A percentile compares a stretch with the other conserved stretches of the same genome.
Conservation (phyloP, 305 asterid species). For the Solanum chacoense region DNA sequence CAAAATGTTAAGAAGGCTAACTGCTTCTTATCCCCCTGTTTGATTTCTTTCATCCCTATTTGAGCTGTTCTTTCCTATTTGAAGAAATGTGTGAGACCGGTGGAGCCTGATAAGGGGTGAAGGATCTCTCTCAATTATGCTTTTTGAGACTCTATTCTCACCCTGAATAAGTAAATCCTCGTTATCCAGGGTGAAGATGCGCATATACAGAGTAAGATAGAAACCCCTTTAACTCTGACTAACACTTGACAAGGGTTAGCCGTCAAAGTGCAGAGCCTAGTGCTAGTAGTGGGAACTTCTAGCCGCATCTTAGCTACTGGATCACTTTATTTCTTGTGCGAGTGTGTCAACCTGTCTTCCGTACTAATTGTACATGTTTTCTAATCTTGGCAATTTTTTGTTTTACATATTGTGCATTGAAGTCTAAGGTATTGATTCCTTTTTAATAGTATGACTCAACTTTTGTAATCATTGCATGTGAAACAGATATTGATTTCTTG, state of each 20-base stretch:
- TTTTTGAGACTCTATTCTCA: neutral
- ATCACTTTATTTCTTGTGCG: neutral
- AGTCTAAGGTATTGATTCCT: neutral
- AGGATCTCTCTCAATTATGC: neutral
- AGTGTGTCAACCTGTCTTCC: neutral
- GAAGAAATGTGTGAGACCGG: neutral
- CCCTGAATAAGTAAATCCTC: neutral
- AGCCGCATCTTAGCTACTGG: neutral
- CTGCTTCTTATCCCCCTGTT: neutral
- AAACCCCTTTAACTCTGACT: neutral
- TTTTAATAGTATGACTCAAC: neutral
- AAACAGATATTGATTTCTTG: slow-evolving; percentile 85
- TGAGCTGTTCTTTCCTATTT: neutral
- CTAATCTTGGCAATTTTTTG: neutral
- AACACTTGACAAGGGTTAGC: neutral
- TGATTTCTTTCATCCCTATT: neutral
- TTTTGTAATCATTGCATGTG: neutral
- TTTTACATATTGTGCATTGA: neutral
- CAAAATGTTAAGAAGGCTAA: neutral
- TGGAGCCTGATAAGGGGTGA: neutral
- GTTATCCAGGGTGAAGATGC: neutral
- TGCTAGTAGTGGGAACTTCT: neutral
- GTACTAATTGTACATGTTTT: neutral
- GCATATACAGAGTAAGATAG: neutral
- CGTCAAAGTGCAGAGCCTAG: neutral